Percentiles rank a stretch among this genome's conserved stretches.
Conservation (phyloP, 2,329 filamentous ascomycete genomes). For the Endocalyx cinctus region DNA sequence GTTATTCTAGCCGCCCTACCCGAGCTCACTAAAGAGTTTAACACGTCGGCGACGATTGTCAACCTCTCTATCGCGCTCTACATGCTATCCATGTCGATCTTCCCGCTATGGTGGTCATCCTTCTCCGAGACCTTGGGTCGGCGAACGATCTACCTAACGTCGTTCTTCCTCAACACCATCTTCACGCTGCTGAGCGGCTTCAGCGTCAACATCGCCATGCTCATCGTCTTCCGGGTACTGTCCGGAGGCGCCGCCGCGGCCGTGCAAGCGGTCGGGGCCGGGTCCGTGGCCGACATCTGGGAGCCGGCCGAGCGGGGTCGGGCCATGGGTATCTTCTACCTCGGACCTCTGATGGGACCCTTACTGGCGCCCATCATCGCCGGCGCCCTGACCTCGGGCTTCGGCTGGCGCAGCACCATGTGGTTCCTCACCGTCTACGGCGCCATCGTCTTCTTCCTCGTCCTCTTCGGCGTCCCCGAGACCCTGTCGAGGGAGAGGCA, state of each 20-base stretch:
- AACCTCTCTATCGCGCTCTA: slow-evolving; percentile 77
- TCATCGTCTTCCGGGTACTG: slow-evolving; percentile 71
- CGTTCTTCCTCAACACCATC: slow-evolving; percentile 67
- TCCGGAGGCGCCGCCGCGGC: slow-evolving; percentile 73
- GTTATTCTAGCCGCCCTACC: slow-evolving; percentile 57
- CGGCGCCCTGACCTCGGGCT: slow-evolving; percentile 62
- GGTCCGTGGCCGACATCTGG: slow-evolving; percentile 80
- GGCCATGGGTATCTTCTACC: slow-evolving; percentile 81
- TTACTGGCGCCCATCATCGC: slow-evolving; percentile 73
- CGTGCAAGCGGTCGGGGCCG: slow-evolving; percentile 78
- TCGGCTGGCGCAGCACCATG: slow-evolving; percentile 72
- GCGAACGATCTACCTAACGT: slow-evolving; percentile 72
- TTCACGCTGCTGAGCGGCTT: slow-evolving; percentile 68
- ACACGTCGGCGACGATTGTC: slow-evolving; percentile 59
- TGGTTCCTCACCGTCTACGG: slow-evolving; percentile 75
- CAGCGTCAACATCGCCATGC: slow-evolving; percentile 66
- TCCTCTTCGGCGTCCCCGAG: slow-evolving; percentile 61
- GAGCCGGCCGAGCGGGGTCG: slow-evolving; percentile 65
- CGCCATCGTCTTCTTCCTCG: slow-evolving; percentile 47
- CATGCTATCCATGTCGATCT: slow-evolving; percentile 79
- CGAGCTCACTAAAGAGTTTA: slow-evolving; percentile 57
- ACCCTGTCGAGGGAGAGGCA: slow-evolving; percentile 45
- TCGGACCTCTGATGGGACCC: slow-evolving; percentile 72
- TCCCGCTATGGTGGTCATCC: slow-evolving; percentile 81
- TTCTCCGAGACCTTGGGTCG: slow-evolving; percentile 72